Evolutionary conservation across 1,139 yeast species (phyloP), one percentile per base, ranked within the genome.

Genomic region (Scheffersomyces quercinus): DNA sequence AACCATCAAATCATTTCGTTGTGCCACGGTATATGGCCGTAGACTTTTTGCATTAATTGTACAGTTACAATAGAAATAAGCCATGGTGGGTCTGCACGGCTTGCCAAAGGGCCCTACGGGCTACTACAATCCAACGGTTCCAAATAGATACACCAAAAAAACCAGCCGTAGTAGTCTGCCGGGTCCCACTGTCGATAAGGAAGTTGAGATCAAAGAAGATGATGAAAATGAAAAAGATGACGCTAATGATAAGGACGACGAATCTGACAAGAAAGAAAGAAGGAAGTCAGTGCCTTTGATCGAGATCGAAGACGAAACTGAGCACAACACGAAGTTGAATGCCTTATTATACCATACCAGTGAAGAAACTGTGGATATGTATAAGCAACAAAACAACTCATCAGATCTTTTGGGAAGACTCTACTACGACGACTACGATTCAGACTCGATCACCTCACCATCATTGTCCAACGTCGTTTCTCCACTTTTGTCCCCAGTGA

Each of bases 351-450:
- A 65, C 49, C 75, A 72, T 51, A 68, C 72, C 4, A 62, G 68
- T 39, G 60, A 69, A 37, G 79, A 74, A 37, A 59, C 74, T 1
- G 62, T 74, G n/a, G 76, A 72, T 44, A 45, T 64, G 43, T 74
- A 74, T 54, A 62, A 62, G 43, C 61, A 55, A 42, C 74, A 73
- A 47, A 71, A 72, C 53, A 65, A 64, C 46, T 62, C 71, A 8
- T 65, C 72, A 35, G 79, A 74, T 51, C 61, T 73, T 32, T 52
- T 73, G 43, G 79, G 78, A 1, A 51, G 79, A 41, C 59, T 74
- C 24, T 73, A 73, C 52, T 73, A 69, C 48, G 79, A 74, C 51
- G 77, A 73, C 44, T 74, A 63, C 49, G 75, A 70, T 45, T 65
- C 73, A 3, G 73, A 68, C 35, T 59, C 68, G 2, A 45, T 51